Evolutionary conservation across 331 rosid species (phyloP), one percentile per base, ranked within the genome.

Genomic region (Spiraea crenata): DNA sequence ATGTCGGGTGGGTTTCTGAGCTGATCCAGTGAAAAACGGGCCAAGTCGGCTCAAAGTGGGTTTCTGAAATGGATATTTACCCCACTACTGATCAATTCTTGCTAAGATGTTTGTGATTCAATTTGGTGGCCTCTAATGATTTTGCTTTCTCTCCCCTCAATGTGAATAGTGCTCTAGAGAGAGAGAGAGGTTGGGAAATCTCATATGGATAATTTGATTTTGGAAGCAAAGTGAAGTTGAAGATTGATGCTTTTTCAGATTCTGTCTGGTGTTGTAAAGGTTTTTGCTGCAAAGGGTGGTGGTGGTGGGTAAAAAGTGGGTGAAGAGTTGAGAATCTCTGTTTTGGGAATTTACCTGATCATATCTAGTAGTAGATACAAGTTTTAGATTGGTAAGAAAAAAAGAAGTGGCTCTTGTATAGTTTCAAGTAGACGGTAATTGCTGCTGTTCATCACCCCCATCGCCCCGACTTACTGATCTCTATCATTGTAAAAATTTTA

Each of bases 1-100:
- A 95, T 76, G 82, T 89, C 38, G 93, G 78, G 0, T 95, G 99
- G 99, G 85, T 91, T 6, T 86, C 96, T 6, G 98, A 95, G 81
- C 85, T 95, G 4, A 74, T 91, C 3, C 75, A 84, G 80, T 95
- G 83, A 86, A 41, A 6, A 10, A n/a, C n/a, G 57, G 48, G 54
- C 49, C 44, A 69, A 56, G 59, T 67, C 46, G 35, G 59, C 16
- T 3, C 34, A 17, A 9, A 19, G 8, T 46, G 72, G 6, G n/a
- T n/a, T 9, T 7, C 7, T 9, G 13, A 20, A 15, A 3, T 45
- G 9, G 31, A 3, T 37, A 4, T 67, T n/a, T n/a, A n/a, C n/a
- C n/a, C n/a, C n/a, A n/a, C n/a, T n/a, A n/a, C 25, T 1, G 48
- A n/a, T 16, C 7, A 61, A 2, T 61, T n/a, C 15, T 39, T 31